These are phyloP conservation scores for Mediolabrus comicus DNA, from an alignment of 108 stramenopile genomes.

Conservation along the genomic window DNA sequence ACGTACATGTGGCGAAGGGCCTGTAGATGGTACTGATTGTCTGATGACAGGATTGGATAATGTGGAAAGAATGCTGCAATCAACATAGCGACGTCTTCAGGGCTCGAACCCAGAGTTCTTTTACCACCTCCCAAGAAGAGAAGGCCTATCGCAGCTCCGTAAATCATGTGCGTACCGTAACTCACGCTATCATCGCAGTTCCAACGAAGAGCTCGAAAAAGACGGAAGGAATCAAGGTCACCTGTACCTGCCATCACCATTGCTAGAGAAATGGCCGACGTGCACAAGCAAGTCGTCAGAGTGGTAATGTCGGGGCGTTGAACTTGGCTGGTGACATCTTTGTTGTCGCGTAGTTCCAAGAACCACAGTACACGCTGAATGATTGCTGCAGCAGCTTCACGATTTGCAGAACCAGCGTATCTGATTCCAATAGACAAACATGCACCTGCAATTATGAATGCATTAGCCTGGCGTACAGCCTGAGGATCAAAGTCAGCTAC, in stretches of 20 bases:
- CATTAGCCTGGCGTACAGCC: slow-evolving; percentile 88
- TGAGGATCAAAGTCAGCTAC: slow-evolving; percentile 76
- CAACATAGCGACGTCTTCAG: slow-evolving; percentile 91
- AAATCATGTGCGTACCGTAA: slow-evolving; percentile 95
- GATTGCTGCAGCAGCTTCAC: slow-evolving; percentile 67
- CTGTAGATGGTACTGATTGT: slow-evolving; percentile 97
- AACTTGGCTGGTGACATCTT: slow-evolving; percentile 62
- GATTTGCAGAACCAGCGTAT: slow-evolving; percentile 90
- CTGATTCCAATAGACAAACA: slow-evolving; percentile 92
- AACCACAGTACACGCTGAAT: slow-evolving; percentile 69
- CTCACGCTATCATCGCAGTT: slow-evolving; percentile 78
- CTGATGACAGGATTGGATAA: slow-evolving; percentile 76
- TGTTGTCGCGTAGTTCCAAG: slow-evolving; percentile 68
- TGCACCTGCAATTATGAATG: slow-evolving; percentile 91
- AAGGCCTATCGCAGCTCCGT: slow-evolving; percentile 87
- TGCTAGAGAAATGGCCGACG: slow-evolving; percentile 80
- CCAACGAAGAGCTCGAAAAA: slow-evolving; percentile 88
- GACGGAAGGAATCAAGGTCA: slow-evolving; percentile 83
- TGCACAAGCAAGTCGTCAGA: slow-evolving; percentile 89
- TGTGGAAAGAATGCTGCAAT: slow-evolving; percentile 92
- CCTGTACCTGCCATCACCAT: slow-evolving; percentile 98
- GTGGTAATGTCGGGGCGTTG: slow-evolving; percentile 76
- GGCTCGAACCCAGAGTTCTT: slow-evolving; percentile 83
- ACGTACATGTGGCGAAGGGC: slow-evolving; percentile 96
- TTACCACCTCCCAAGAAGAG: slow-evolving; percentile 95